Evolutionary conservation across 2,329 filamentous ascomycete species (phyloP), one percentile per base, ranked within the genome.

Genomic region (Botryotinia narcissicola): DNA sequence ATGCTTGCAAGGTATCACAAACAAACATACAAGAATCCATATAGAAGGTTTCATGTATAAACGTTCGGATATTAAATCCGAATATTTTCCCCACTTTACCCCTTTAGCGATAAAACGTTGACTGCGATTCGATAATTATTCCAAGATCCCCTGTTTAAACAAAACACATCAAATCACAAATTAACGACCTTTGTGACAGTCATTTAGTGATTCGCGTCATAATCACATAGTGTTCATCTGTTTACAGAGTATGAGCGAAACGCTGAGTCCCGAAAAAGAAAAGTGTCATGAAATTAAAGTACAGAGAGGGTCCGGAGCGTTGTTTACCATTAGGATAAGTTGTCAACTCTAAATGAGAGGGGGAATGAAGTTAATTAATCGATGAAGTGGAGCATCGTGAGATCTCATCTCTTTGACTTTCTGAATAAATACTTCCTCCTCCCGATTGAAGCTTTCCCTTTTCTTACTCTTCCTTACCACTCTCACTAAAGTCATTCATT

Each of bases 341-440:
- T 42, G 42, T 54, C 69, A 42, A 44, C 22, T n/a, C 48, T 42
- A 66, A 46, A 46, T 29, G 42, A 46, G n/a, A 35, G 54, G 25
- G 69, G 9, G 44, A 44, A 54, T 64, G 37, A 44, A 29, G 44
- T 54, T 46, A 20, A 35, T 35, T 48, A 37, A 60, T 61, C 42
- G 51, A n/a, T 70, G 51, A 48, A 70, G 54, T 70, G 68, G 68
- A 61, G 66, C 16, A 35, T 48, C 22, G 32, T 59, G n/a, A 37
- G 42, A 66, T 64, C 1, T 42, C 59, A n/a, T 40, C 59, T 40
- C 20, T 40, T 37, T 32, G 0, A 51, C 22, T 59, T 72, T 40
- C 32, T 10, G 25, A 57, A 67, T 72, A 72, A 59, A 72, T 72
- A 68, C 70, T 57, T 72, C 35, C 29, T n/a, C 37, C 40, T n/a